Conservation (phyloP, 2,329 filamentous ascomycete genomes). For the Gliomastix tumulicola region DNA sequence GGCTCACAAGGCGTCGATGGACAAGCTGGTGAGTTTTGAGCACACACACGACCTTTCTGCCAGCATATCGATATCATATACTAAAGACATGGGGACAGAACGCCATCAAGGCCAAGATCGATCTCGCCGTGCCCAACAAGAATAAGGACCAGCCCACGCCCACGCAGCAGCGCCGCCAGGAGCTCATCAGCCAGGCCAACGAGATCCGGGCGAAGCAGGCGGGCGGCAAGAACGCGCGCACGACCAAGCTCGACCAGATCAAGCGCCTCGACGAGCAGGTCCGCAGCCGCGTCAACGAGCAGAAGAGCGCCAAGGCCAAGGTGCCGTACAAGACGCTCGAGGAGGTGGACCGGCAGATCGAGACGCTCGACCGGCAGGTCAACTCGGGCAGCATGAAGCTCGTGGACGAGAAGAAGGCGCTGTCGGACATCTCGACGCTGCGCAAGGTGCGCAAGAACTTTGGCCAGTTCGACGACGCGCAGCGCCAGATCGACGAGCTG, state of each 20-base stretch:
- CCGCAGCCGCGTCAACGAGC: conserved; percentile 76
- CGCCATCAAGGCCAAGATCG: conserved; percentile 81
- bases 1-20: conserved; percentile 71
- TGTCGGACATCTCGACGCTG: conserved; percentile 73
- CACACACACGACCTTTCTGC: no score
- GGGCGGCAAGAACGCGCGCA: conserved; percentile 76
- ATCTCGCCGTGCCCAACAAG: conserved; percentile 67
- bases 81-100: no score
- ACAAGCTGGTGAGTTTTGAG: conserved; percentile 41
- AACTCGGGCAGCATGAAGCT: conserved; percentile 88
- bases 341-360: conserved; percentile 80
- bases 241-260: conserved; percentile 77
- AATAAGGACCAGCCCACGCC: conserved; percentile 75
- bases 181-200: conserved; percentile 75
- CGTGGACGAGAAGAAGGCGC: conserved; percentile 93
- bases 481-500: conserved; percentile 84
- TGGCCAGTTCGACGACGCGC: conserved; percentile 70
- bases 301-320: conserved; percentile 77
- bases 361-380: conserved; percentile 74
- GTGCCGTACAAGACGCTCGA: conserved; percentile 81
- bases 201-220: conserved; percentile 84
- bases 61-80: no score
- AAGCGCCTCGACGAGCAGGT: conserved; percentile 87
- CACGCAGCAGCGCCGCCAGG: conserved; percentile 72
- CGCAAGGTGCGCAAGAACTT: conserved; percentile 92